These are phyloP conservation scores for Agrocybe praecox DNA, from an alignment of 768 basidiomycete genomes.

Conservation along the genomic window DNA sequence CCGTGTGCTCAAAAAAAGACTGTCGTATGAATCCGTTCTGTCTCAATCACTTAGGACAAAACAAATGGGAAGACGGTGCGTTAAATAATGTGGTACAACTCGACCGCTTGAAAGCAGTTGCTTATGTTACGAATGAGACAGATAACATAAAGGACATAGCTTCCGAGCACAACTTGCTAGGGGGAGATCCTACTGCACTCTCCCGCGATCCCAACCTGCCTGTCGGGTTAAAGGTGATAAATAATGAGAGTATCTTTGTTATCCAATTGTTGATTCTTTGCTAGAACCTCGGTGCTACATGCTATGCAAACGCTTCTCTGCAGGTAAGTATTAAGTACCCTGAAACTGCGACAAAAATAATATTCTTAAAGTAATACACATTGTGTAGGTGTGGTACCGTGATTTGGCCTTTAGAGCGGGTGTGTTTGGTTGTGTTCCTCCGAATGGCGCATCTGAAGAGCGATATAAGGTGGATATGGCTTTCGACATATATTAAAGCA, in stretches of 20 bases:
- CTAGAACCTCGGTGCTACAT: slow-evolving; percentile 95
- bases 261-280: not conserved
- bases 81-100: not conserved
- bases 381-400: slow-evolving; percentile 84
- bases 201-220: slow-evolving; percentile 59
- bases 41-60: slow-evolving; percentile 85
- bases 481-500: not conserved
- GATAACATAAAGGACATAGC: slow-evolving; percentile 55
- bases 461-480: slow-evolving; percentile 35
- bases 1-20: slow-evolving; percentile 53
- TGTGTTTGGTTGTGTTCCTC: slow-evolving; percentile 76
- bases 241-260: not conserved
- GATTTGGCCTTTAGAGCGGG: slow-evolving; percentile 79
- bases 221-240: slow-evolving; percentile 72
- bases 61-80: slow-evolving; percentile 77
- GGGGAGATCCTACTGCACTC: slow-evolving; percentile 52
- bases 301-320: slow-evolving; percentile 94
- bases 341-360: not conserved
- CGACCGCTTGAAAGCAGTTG: slow-evolving; percentile 4
- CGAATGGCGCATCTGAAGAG: slow-evolving; percentile 45
- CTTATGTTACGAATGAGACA: slow-evolving; percentile 18
- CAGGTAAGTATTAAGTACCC: slow-evolving; percentile 53
- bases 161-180: slow-evolving; percentile 52
- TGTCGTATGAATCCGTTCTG: slow-evolving; percentile 86
- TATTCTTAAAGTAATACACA: not conserved